phyloP scores from a whole-genome alignment of 169 alveolate species.

The Blepharisma undulans region DNA sequence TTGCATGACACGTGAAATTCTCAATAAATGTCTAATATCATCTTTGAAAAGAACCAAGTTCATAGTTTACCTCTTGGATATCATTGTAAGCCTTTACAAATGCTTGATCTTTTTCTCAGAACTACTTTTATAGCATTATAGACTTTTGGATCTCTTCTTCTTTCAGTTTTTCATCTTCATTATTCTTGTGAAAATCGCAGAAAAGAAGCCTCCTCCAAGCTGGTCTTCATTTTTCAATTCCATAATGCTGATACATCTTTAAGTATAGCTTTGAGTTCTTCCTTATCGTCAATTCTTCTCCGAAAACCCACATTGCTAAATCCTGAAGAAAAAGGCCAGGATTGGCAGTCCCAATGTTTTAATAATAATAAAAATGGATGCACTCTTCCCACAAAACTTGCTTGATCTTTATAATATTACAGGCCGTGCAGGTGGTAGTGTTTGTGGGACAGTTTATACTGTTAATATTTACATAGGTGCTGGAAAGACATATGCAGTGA shows the following conservation, averaged over 20 bases:
- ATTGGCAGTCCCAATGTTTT: no score
- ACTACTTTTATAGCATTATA: conserved; percentile 83
- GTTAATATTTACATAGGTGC: no score
- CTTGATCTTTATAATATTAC: no score
- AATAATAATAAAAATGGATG: no score
- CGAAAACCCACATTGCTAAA: no score
- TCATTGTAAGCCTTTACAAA: conserved; percentile 90
- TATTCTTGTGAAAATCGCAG: conserved; percentile 82
- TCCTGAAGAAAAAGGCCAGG: no score
- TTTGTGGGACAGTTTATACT: no score
- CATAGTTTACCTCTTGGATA: conserved; percentile 89
- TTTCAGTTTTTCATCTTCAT: conserved; percentile 84
- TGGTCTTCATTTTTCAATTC: conserved; percentile 67
- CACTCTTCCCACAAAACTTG: no score
- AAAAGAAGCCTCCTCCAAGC: conserved; percentile 61
- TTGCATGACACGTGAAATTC: conserved; percentile 91
- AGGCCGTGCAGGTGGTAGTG: no score
- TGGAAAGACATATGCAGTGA: no score
- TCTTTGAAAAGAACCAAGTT: conserved; percentile 96
- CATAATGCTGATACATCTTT: conserved; percentile 32
- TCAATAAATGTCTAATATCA: conserved; percentile 93
- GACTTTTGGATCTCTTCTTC: conserved; percentile 87
- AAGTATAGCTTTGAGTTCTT: background rate
- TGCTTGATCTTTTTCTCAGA: conserved; percentile 85
- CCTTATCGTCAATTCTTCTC: conserved; percentile 48